Conservation (phyloP, 352 stramenopile species). For the Globisporangium orthogonon region DNA sequence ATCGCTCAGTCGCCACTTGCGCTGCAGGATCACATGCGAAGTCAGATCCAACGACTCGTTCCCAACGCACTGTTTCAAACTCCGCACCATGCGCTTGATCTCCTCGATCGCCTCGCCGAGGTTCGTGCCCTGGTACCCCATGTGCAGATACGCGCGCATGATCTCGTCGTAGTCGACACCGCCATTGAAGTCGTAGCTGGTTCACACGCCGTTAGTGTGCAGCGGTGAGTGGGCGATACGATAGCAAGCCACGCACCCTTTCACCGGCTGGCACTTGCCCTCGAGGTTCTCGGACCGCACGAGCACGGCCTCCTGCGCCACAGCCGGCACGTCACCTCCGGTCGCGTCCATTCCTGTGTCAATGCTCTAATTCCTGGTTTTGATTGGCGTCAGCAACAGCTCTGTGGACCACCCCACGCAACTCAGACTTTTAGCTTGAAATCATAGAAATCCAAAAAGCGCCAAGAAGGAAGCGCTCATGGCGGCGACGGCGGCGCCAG, state of each 20-base stretch:
- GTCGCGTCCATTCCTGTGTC: background rate
- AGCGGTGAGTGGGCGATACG: background rate
- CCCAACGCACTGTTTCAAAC: too few species aligned
- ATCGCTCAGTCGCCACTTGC: conserved; percentile 96
- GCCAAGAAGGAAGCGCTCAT: background rate
- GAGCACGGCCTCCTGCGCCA: conserved; percentile 68
- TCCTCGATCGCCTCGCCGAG: conserved; percentile 95
- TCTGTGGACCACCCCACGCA: too few species aligned
- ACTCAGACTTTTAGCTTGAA: too few species aligned
- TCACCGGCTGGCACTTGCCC: conserved; percentile 47
- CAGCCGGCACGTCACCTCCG: conserved; percentile 20
- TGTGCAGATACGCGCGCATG: conserved; percentile 75
- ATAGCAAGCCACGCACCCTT: conserved; percentile 16
- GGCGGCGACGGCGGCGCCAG: background rate
- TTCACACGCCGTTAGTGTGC: background rate
- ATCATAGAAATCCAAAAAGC: too few species aligned
- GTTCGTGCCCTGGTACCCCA: conserved; percentile 96
- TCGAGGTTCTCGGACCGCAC: conserved; percentile 75
- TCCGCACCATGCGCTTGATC: conserved; percentile 94
- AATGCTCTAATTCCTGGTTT: too few species aligned
- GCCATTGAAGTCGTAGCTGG: conserved; percentile 89
- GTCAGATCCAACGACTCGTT: too few species aligned
- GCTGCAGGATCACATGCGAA: conserved; percentile 19
- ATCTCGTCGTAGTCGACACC: conserved; percentile 84
- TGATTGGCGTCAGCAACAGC: background rate